A percentile compares a stretch with the other conserved stretches of the same genome.
Conservation (phyloP, 208 protist genomes). For the Acanthamoeba culbertsoni region DNA sequence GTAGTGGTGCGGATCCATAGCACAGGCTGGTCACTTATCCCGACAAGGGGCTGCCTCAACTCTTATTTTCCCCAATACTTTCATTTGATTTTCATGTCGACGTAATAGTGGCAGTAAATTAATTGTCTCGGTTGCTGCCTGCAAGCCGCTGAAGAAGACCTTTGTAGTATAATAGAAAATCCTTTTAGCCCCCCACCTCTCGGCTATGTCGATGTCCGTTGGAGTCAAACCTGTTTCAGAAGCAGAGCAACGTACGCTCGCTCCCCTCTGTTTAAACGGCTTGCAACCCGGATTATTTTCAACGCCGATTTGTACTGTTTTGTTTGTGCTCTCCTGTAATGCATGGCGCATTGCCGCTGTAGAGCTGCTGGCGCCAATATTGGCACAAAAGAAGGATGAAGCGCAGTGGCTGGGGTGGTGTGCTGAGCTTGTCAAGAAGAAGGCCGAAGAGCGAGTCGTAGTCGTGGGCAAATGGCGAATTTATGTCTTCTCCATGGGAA, state of each 20-base stretch:
- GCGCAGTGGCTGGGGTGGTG: neutral
- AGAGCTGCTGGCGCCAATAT: constrained; percentile 56
- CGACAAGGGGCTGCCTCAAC: too few relatives aligned
- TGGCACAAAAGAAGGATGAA: constrained; percentile 69
- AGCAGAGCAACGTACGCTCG: neutral
- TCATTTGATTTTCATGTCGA: too few relatives aligned
- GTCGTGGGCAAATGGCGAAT: constrained; percentile 68
- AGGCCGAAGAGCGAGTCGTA: constrained; percentile 65
- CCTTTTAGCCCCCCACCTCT: too few relatives aligned
- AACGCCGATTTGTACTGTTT: neutral
- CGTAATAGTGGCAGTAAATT: too few relatives aligned
- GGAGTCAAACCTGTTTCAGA: neutral
- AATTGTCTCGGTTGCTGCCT: too few relatives aligned
- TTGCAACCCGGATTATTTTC: neutral
- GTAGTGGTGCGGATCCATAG: too few relatives aligned
- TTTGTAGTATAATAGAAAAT: too few relatives aligned
- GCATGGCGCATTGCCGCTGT: neutral
- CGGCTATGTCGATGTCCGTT: too few relatives aligned
- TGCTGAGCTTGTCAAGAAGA: constrained; percentile 72
- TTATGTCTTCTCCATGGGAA: constrained; percentile 57
- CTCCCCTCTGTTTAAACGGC: neutral
- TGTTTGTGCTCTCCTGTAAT: neutral
- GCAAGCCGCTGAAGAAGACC: too few relatives aligned
- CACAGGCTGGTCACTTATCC: too few relatives aligned
- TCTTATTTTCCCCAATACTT: too few relatives aligned